Conservation (phyloP, 129 eudicot genomes). For the Pseudognaphalium luteoalbum region DNA sequence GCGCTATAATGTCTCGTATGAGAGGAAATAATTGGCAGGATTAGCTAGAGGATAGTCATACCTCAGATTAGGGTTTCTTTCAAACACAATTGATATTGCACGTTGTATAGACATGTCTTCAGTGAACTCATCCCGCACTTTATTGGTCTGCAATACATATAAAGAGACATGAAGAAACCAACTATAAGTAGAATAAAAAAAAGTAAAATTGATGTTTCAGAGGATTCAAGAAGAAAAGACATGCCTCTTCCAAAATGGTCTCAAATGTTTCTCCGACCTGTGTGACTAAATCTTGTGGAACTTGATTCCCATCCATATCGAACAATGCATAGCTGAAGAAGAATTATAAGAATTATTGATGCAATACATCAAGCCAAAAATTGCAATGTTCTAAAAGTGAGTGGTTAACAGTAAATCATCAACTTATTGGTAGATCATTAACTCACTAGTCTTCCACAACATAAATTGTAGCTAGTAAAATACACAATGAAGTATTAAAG, state of each 20-base stretch:
- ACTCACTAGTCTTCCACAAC: background rate
- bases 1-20: background rate
- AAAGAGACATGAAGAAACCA: slow-evolving; percentile 14
- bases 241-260: slow-evolving; percentile 81
- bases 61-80: slow-evolving; percentile 86
- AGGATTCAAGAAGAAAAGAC: slow-evolving; percentile 28
- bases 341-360: slow-evolving; percentile 1
- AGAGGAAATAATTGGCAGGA: background rate
- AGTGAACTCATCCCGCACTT: slow-evolving; percentile 61
- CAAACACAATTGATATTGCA: slow-evolving; percentile 81
- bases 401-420: background rate
- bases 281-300: slow-evolving; percentile 81
- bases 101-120: slow-evolving; percentile 82
- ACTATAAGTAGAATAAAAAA: slow-evolving; percentile 2
- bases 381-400: background rate
- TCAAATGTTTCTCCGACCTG: slow-evolving; percentile 87
- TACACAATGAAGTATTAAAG: slow-evolving; percentile 4
- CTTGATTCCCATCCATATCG: slow-evolving; percentile 90
- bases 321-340: slow-evolving; percentile 81
- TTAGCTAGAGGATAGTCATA: slow-evolving; percentile 21
- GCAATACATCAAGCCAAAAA: slow-evolving; percentile 14
- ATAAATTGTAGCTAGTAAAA: background rate
- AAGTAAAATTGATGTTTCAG: background rate
- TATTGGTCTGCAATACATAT: slow-evolving; percentile 55
- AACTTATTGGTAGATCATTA: background rate